These are phyloP conservation scores for Jacaranda copaia DNA, from an alignment of 257 asterid genomes.

Conservation along the genomic window DNA sequence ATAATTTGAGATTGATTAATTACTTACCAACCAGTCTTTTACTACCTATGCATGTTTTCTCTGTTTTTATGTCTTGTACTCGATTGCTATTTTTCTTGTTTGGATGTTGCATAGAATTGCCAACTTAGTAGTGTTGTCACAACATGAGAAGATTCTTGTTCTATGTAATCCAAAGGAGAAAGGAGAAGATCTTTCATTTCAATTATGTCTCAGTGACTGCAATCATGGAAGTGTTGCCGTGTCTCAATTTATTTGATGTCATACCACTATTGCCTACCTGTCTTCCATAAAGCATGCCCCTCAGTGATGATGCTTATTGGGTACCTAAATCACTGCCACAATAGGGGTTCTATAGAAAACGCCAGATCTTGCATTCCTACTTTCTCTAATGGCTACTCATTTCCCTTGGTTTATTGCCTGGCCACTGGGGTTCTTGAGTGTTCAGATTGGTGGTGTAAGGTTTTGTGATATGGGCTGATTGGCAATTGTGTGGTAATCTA, in stretches of 20 bases:
- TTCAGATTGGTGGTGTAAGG: background rate
- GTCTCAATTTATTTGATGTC: background rate
- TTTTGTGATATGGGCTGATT: background rate
- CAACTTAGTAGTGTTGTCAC: background rate
- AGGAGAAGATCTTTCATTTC: background rate
- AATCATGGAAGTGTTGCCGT: too few species aligned
- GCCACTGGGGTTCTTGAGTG: background rate
- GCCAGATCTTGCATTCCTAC: background rate
- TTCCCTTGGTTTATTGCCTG: background rate
- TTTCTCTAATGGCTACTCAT: too few species aligned
- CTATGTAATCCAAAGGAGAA: background rate
- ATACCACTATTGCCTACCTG: too few species aligned
- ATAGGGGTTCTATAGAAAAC: background rate
- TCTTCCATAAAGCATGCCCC: background rate
- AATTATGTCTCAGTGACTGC: background rate
- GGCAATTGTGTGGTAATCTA: background rate
- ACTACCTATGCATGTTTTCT: background rate
- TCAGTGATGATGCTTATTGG: background rate
- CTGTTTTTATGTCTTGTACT: background rate
- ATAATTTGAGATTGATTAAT: background rate
- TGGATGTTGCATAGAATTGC: background rate
- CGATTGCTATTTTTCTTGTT: constrained; percentile 8
- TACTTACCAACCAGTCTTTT: background rate
- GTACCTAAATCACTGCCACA: constrained; percentile 1
- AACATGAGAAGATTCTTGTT: constrained; percentile 6